Evolutionary conservation across 2,329 filamentous ascomycete genomes (phyloP).

Genomic region (Alternaria sp.): DNA sequence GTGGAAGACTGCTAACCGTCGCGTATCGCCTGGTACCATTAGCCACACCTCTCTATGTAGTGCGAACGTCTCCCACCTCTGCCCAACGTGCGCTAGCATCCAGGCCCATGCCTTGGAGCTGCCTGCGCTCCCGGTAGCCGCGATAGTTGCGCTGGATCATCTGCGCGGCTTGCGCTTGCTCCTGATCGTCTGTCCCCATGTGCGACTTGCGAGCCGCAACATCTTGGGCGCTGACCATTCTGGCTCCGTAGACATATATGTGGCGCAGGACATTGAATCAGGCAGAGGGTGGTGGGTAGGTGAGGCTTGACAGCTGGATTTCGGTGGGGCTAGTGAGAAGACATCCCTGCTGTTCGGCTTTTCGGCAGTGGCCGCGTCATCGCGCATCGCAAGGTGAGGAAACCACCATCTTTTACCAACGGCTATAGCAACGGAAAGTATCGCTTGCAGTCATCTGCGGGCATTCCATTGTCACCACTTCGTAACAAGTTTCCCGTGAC

Average conservation of each 20-base stretch:
- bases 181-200: constrained; percentile 25
- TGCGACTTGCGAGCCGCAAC: constrained; percentile 6
- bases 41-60: neutral
- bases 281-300: neutral
- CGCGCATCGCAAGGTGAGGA: neutral
- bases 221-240: constrained; percentile 17
- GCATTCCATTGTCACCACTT: neutral
- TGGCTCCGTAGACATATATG: constrained; percentile 3
- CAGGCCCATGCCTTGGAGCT: constrained; percentile 71
- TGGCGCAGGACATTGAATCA: constrained; percentile 9
- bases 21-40: constrained; percentile 54
- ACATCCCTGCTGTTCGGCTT: neutral
- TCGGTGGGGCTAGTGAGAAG: constrained; percentile 8
- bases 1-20: constrained; percentile 48
- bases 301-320: constrained; percentile 14
- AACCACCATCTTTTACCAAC: neutral
- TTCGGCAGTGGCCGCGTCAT: constrained; percentile 4
- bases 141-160: constrained; percentile 69
- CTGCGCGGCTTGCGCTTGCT: constrained; percentile 41
- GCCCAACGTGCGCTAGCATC: constrained; percentile 75
- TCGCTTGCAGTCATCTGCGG: neutral
- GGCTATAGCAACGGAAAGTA: neutral
- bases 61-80: constrained; percentile 59
- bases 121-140: constrained; percentile 74
- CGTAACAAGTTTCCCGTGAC: neutral